Evolutionary conservation across 768 basidiomycete species (phyloP), one percentile per base, ranked within the genome.

Genomic region (Amanita phalloides): DNA sequence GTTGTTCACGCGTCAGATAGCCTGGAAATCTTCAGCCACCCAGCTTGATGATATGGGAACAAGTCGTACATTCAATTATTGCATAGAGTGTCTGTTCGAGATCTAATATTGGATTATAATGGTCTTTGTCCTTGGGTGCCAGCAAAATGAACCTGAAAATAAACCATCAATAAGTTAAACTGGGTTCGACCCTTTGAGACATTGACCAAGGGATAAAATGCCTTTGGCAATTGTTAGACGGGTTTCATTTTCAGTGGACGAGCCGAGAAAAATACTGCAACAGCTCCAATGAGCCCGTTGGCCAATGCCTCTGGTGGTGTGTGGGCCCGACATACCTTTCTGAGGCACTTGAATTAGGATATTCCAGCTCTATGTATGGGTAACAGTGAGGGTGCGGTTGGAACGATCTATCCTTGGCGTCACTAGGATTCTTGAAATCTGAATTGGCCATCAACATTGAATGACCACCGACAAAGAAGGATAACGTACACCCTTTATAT

Each of bases 71-170:
- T 66, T 86, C 77, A 53, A 90, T 66, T 43, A 91, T 89, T 45
- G 80, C 80, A 63, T 82, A 74, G 26, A 92, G 65, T 9, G 82
- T 76, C 54, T 75, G 72, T 68, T 88, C 84, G 32, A 92, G 69
- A 60, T 86, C 86, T 72, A 84, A 76, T 51, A 92, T 83, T 11
- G 90, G 90, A 62, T 87, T 85, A 65, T 90, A 92, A 57, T 90
- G 86, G 58, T 92, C 88, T 57, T 81, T 81, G 71, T 92, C 89
- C 60, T 82, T 87, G 28, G 90, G 90, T 41, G 75, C 80, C 48
- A 91, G 75, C 54, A 91, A 73, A 55, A 86, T 75, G 68, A 81
- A 91, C 63, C 87, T 90, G 52, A 10, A 55, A 48, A 23, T 23
- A 9, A 13, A 14, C 20, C 17, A 20, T 53, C 38, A 53, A 32